These are phyloP conservation scores for Pyricularia sp. DNA, from an alignment of 2,329 filamentous ascomycete species.

Conservation along the genomic window DNA sequence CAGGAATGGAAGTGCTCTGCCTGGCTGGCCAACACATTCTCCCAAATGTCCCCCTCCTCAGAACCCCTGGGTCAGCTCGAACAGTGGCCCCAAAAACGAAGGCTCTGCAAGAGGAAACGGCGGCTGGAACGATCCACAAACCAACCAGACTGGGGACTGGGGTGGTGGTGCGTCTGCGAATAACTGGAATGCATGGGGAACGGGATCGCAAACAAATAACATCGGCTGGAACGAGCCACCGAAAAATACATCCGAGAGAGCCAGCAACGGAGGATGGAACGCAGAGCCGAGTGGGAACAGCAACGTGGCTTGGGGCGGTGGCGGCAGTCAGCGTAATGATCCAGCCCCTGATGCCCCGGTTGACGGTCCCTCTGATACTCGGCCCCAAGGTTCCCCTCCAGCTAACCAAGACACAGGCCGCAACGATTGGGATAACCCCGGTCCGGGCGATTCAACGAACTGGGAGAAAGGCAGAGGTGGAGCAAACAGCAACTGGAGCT, in stretches of 20 bases:
- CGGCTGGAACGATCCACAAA: neutral
- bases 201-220: neutral
- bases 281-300: neutral
- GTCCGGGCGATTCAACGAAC: neutral
- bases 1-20: neutral
- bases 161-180: neutral
- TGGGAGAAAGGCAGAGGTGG: neutral
- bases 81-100: neutral
- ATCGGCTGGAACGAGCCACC: neutral
- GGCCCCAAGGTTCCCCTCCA: neutral
- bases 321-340: neutral
- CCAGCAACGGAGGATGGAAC: neutral
- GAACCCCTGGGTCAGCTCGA: conserved; percentile 1
- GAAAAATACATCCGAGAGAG: neutral
- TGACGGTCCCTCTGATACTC: neutral
- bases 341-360: neutral
- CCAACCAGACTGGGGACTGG: neutral
- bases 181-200: neutral
- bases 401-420: conserved; percentile 1
- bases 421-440: neutral
- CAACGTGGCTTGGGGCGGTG: neutral
- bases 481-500: neutral
- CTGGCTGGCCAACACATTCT: neutral
- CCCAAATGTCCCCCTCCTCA: neutral
- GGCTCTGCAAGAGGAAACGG: conserved; percentile 3